phyloP scores from a whole-genome alignment of 148 eudicot genomes.

The Amaranthus cruentus region DNA sequence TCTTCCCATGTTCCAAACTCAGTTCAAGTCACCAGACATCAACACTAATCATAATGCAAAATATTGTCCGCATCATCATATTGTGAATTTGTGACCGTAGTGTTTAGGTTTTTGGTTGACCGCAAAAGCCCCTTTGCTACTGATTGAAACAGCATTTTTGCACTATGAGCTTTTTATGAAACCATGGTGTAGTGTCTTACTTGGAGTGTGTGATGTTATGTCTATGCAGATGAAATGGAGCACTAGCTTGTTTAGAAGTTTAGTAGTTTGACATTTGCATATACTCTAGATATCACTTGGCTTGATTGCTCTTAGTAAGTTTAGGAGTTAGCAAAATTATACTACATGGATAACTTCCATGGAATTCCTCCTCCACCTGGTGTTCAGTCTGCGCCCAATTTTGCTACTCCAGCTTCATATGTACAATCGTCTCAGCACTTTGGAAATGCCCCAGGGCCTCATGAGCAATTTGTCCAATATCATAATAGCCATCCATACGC shows the following conservation, averaged over 20 bases:
- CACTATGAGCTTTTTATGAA: too few relatives aligned
- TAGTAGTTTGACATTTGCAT: not conserved
- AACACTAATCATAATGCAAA: too few relatives aligned
- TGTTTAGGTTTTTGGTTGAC: too few relatives aligned
- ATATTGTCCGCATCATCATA: too few relatives aligned
- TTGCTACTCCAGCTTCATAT: constrained; percentile 15
- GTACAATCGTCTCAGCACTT: constrained; percentile 35
- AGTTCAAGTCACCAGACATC: too few relatives aligned
- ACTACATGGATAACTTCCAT: constrained; percentile 43
- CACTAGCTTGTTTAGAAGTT: not conserved
- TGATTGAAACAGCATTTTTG: too few relatives aligned
- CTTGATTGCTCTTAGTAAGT: not conserved
- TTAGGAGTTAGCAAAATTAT: not conserved
- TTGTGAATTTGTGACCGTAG: too few relatives aligned
- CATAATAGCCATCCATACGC: constrained; percentile 31
- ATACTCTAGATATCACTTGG: not conserved
- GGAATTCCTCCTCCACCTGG: constrained; percentile 79
- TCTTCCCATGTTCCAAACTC: too few relatives aligned
- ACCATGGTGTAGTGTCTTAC: not conserved
- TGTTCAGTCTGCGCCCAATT: constrained; percentile 38
- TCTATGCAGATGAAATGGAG: not conserved
- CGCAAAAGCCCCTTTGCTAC: too few relatives aligned
- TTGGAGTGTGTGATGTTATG: not conserved
- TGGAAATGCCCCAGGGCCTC: constrained; percentile 29
- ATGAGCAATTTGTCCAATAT: constrained; percentile 32